phyloP scores from a whole-genome alignment of 2,329 filamentous ascomycete genomes.

The Pseudogymnoascus sp. region DNA sequence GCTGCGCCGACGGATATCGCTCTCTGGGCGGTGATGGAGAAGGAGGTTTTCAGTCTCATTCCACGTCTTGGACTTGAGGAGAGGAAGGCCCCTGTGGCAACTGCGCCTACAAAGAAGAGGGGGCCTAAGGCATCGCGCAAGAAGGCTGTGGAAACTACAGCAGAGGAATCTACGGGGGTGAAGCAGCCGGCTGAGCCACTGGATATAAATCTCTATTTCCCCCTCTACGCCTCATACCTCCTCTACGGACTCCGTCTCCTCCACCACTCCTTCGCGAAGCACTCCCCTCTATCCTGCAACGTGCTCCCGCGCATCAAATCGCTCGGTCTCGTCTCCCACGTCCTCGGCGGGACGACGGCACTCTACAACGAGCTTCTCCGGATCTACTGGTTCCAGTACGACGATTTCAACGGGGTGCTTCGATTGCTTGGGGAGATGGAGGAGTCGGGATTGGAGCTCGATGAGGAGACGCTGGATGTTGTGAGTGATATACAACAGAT shows the following conservation, averaged over 20 bases:
- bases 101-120: conserved; percentile 10
- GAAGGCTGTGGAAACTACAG: not conserved
- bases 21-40: conserved; percentile 60
- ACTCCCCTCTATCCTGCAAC: conserved; percentile 52
- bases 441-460: conserved; percentile 23
- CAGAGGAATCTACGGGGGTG: conserved; percentile 14
- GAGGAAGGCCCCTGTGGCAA: not conserved
- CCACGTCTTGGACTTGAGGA: conserved; percentile 46
- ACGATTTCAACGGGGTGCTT: conserved; percentile 36
- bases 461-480: conserved; percentile 26
- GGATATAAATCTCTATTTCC: conserved; percentile 45
- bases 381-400: conserved; percentile 53
- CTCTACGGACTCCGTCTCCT: conserved; percentile 49
- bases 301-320: conserved; percentile 61
- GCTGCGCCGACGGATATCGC: conserved; percentile 52
- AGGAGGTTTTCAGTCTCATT: conserved; percentile 57
- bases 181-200: not conserved
- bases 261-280: conserved; percentile 46
- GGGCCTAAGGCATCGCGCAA: conserved; percentile 8
- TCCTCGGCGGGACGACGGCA: conserved; percentile 61
- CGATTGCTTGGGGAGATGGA: conserved; percentile 28
- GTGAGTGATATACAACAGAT: conserved; percentile 20
- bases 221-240: conserved; percentile 57
- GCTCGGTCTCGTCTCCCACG: conserved; percentile 61
- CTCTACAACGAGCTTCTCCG: conserved; percentile 62